Base-by-base conservation (phyloP, 2,329 filamentous ascomycete genomes). In the Penicillium hesseltinei region DNA sequence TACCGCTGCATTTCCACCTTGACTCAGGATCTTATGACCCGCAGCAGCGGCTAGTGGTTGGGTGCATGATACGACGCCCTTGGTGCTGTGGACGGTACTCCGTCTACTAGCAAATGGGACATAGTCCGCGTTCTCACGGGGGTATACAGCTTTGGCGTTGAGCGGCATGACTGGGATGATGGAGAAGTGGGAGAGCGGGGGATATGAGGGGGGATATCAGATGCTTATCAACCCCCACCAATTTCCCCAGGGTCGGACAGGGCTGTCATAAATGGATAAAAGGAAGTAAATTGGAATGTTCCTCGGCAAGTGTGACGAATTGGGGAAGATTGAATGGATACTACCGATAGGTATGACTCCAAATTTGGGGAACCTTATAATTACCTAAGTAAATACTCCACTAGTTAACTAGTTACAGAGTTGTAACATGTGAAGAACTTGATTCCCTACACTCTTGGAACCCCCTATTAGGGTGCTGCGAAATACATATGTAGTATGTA, bases 1-100 rank as follows among this genome's bases (percentile, higher is more conserved):
- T 82, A 95, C 91, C 65, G 92, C 94, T 61, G 91, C 92, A 79
- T 97, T 99, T 53, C 94, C 94, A 56, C 94, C 94, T 47, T 89
- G 87, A 57, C 87, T 84, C n/a, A 99, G 78, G 39, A 97, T 82
- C 56, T 89, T 86, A 51, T 97, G 84, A 23, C 94, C 94, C 59
- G 92, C 95, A 75, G 90, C 90, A 25, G 90, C 89, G 6, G 94
- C 94, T 54, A 97, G 80, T 15, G 94, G 92, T 73, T 97, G 93
- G 1, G 91, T 90, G 71, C 89, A 95, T 11, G 92, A 84, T 47
- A 97, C 90, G 57, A 97, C 96, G 45, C 92, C 93, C 69, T 92
- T 88, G 5, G 90, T 92, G 73, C 91, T 96, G 73, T 97, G 92
- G 13, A 97, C 91, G 13, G 96, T 92, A 66, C 93, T 97, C 61